A percentile compares a stretch with the other conserved stretches of the same genome.
phyloP scores from a whole-genome alignment of 1,139 yeast species.

The Candida anutae region DNA sequence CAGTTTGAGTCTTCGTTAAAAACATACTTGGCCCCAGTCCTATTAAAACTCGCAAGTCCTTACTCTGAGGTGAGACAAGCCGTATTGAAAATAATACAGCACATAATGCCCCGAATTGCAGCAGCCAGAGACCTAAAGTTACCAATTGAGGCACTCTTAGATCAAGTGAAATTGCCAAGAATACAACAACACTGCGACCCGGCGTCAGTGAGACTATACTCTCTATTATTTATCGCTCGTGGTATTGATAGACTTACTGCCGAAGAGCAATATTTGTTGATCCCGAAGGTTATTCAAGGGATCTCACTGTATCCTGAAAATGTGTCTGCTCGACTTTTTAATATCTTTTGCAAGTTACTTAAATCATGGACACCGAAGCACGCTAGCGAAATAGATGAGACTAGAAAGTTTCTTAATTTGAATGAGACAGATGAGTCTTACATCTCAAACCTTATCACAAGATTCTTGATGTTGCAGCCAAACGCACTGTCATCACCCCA shows the following conservation, averaged over 20 bases:
- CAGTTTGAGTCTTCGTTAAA: constrained; percentile 57
- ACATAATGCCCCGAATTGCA: constrained; percentile 59
- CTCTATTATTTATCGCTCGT: constrained; percentile 57
- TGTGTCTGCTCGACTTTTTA: constrained; percentile 55
- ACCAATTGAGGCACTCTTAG: constrained; percentile 55
- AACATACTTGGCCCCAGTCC: constrained; percentile 65
- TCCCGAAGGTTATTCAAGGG: constrained; percentile 43
- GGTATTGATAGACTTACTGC: constrained; percentile 47
- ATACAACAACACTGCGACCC: constrained; percentile 36
- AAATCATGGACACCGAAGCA: constrained; percentile 31
- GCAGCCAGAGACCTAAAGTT: constrained; percentile 47
- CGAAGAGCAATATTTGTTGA: constrained; percentile 26
- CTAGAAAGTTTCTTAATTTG: background rate
- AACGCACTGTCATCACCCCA: constrained; percentile 9
- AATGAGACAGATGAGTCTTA: constrained; percentile 30
- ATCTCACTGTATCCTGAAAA: constrained; percentile 30
- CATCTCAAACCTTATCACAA: constrained; percentile 40
- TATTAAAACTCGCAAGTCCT: constrained; percentile 71
- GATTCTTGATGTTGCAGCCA: constrained; percentile 52
- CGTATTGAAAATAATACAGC: constrained; percentile 59
- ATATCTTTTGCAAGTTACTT: constrained; percentile 50
- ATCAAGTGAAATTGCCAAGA: constrained; percentile 55
- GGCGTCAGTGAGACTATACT: constrained; percentile 53
- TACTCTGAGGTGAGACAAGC: constrained; percentile 61
- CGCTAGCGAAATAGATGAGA: background rate